Conservation (phyloP, 306 rosid species). For the Prunus campanulata region DNA sequence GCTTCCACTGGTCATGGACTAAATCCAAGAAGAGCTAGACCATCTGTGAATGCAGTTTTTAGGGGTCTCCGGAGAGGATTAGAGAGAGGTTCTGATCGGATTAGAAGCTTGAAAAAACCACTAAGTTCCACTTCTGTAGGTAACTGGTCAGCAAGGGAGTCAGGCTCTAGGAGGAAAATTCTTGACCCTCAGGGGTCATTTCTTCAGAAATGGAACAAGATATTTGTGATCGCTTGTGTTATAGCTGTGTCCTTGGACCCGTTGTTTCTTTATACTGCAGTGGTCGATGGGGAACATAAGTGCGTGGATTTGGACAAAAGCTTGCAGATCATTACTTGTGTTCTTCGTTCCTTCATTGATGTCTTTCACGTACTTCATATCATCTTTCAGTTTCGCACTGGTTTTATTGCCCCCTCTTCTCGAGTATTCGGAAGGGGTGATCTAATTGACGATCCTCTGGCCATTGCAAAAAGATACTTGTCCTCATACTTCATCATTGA, state of each 20-base stretch:
- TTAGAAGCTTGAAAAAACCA: slow-evolving; percentile 11
- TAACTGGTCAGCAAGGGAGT: slow-evolving; percentile 28
- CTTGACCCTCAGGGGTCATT: slow-evolving; percentile 75
- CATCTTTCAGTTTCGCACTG: slow-evolving; percentile 75
- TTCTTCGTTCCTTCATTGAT: slow-evolving; percentile 79
- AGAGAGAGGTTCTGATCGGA: slow-evolving; percentile 24
- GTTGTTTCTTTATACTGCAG: slow-evolving; percentile 69
- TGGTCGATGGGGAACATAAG: slow-evolving; percentile 12
- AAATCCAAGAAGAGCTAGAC: slow-evolving; percentile 32
- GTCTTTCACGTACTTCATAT: slow-evolving; percentile 68
- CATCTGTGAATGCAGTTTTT: slow-evolving; percentile 24
- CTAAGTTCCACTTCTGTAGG: slow-evolving; percentile 15
- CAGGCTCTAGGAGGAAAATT: slow-evolving; percentile 32
- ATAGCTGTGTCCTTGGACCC: slow-evolving; percentile 82
- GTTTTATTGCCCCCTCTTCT: slow-evolving; percentile 83
- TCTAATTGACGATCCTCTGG: slow-evolving; percentile 42
- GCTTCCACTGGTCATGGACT: slow-evolving; percentile 28
- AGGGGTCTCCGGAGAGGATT: slow-evolving; percentile 24
- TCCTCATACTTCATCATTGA: slow-evolving; percentile 66
- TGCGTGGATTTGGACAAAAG: slow-evolving; percentile 41
- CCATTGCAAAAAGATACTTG: slow-evolving; percentile 71
- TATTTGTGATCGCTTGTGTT: slow-evolving; percentile 70
- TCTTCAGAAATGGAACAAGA: slow-evolving; percentile 86
- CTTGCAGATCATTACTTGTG: slow-evolving; percentile 50
- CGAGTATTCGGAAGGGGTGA: slow-evolving; percentile 89